These are phyloP conservation scores for Chaetomium sp. DNA, from an alignment of 2,329 filamentous ascomycete species.

Conservation along the genomic window DNA sequence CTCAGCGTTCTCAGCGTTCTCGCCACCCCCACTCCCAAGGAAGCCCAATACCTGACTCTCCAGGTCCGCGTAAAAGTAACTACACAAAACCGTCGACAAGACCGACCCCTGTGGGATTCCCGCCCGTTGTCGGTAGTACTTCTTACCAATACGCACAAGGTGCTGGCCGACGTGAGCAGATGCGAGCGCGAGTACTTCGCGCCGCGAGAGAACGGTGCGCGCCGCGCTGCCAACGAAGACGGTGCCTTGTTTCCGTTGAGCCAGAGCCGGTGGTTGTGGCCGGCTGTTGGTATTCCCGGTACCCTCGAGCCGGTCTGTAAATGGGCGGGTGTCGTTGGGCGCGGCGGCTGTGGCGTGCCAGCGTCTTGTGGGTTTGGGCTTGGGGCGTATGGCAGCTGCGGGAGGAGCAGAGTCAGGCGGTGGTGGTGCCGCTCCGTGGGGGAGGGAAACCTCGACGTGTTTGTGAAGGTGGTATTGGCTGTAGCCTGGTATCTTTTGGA, in stretches of 20 bases:
- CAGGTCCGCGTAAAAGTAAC: conserved; percentile 89
- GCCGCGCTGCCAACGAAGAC: conserved; percentile 69
- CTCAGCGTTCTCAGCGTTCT: background rate
- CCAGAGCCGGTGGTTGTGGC: conserved; percentile 24
- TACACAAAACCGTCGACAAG: conserved; percentile 80
- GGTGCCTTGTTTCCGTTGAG: conserved; percentile 51
- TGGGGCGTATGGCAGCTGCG: conserved; percentile 3
- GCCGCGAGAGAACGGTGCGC: conserved; percentile 49
- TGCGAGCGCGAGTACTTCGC: conserved; percentile 62
- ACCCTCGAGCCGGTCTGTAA: conserved; percentile 40
- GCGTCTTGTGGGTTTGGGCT: conserved; percentile 35
- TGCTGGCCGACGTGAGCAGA: conserved; percentile 77
- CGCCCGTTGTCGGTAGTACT: conserved; percentile 76
- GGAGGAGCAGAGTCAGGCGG: conserved; percentile 1
- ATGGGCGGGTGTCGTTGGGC: conserved; percentile 34
- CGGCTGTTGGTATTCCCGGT: conserved; percentile 1
- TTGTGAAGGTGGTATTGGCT: conserved; percentile 64
- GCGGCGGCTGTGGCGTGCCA: conserved; percentile 50
- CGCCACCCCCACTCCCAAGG: conserved; percentile 43
- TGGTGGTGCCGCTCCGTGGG: background rate
- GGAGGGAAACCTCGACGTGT: conserved; percentile 64
- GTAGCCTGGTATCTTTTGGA: conserved; percentile 51
- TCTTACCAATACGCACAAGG: conserved; percentile 81
- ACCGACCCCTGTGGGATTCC: conserved; percentile 94
- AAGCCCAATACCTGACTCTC: conserved; percentile 52